These are phyloP conservation scores for Mycena albidolilacea DNA, from an alignment of 768 basidiomycete genomes.

Conservation along the genomic window DNA sequence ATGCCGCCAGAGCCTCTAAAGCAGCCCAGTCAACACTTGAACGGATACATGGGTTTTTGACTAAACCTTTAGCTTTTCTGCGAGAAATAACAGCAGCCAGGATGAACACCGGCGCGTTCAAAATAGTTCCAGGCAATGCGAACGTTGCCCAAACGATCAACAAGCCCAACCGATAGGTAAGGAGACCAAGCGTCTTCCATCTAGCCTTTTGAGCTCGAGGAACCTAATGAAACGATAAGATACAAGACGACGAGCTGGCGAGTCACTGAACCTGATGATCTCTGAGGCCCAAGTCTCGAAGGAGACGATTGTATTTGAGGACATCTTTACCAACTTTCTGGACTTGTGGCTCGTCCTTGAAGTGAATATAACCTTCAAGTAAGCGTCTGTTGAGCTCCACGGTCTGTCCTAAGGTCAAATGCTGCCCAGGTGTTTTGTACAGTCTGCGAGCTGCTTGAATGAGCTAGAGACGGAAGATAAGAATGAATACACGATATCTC, in stretches of 20 bases:
- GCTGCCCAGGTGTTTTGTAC: conserved; percentile 94
- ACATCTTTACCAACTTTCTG: conserved; percentile 85
- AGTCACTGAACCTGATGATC: conserved; percentile 84
- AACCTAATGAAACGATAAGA: conserved; percentile 64
- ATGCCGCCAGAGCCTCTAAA: conserved; percentile 94
- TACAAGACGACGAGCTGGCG: not conserved
- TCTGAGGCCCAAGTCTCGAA: conserved; percentile 90
- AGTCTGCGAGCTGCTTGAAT: conserved; percentile 95
- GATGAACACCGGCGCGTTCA: conserved; percentile 95
- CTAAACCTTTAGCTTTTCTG: conserved; percentile 87
- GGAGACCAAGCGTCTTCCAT: conserved; percentile 88
- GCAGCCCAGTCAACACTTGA: not conserved
- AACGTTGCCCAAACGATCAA: conserved; percentile 85
- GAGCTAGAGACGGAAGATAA: conserved; percentile 64
- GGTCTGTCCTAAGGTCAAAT: conserved; percentile 94
- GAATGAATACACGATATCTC: conserved; percentile 9
- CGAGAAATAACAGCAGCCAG: conserved; percentile 89
- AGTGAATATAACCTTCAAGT: conserved; percentile 91
- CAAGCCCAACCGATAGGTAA: conserved; percentile 85
- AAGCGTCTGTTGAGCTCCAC: conserved; percentile 95
- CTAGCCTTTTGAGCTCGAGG: conserved; percentile 87
- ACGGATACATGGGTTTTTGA: not conserved
- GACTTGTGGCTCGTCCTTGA: conserved; percentile 92
- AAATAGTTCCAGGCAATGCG: conserved; percentile 89
- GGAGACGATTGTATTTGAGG: conserved; percentile 88